Evolutionary conservation across 371 early-diverging fungal genomes (phyloP).

Genomic region (Sporodiniella umbellata): DNA sequence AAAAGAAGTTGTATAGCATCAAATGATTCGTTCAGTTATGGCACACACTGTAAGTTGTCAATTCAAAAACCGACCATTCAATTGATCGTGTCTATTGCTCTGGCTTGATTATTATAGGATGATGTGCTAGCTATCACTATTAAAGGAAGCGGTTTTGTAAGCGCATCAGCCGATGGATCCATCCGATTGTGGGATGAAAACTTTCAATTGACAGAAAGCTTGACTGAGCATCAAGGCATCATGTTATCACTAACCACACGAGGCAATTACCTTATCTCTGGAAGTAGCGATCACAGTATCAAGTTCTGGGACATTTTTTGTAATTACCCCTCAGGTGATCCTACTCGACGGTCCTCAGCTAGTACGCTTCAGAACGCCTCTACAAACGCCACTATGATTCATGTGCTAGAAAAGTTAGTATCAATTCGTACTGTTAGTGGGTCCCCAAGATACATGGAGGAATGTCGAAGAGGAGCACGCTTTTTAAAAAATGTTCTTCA

Average conservation of each 20-base stretch:
- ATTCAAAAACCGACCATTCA: not conserved
- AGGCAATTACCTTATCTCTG: conserved; percentile 58
- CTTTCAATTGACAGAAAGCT: conserved; percentile 61
- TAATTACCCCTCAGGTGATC: conserved; percentile 8
- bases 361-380: conserved; percentile 18
- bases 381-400: conserved; percentile 54
- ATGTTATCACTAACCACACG: conserved; percentile 66
- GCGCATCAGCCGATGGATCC: conserved; percentile 75
- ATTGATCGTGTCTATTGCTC: too few relatives aligned
- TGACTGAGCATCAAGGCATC: conserved; percentile 60
- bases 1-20: conserved; percentile 29
- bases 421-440: conserved; percentile 70
- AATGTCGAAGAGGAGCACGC: conserved; percentile 75
- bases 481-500: conserved; percentile 67
- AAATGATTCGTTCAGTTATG: conserved; percentile 64
- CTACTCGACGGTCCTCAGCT: conserved; percentile 12
- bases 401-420: conserved; percentile 72
- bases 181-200: conserved; percentile 73
- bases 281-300: conserved; percentile 68
- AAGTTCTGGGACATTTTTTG: conserved; percentile 43
- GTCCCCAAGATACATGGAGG: conserved; percentile 58
- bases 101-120: conserved; percentile 32
- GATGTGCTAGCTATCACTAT: conserved; percentile 65
- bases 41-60: conserved; percentile 55
- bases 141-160: conserved; percentile 50